Evolutionary conservation across 495 filamentous ascomycete species (phyloP).

Genomic region (Aspergillus steynii): DNA sequence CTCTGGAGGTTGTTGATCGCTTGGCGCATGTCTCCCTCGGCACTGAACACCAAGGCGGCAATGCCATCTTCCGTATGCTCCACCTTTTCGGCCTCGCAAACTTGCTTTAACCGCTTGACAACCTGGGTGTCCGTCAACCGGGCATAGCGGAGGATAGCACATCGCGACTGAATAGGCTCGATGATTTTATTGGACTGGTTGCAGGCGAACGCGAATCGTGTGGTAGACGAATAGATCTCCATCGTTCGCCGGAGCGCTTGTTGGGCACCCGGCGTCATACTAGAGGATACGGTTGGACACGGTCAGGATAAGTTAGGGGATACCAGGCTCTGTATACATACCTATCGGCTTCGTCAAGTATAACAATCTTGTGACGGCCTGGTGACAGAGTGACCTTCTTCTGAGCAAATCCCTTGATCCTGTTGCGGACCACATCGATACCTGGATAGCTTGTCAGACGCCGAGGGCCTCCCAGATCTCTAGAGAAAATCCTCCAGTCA

Average conservation of each 20-base stretch:
- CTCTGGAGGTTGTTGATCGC: conserved; percentile 99
- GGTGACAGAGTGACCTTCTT: conserved; percentile 96
- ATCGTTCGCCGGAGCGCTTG: conserved; percentile 95
- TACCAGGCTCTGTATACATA: conserved; percentile 18
- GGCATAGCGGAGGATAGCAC: conserved; percentile 93
- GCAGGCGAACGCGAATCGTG: conserved; percentile 96
- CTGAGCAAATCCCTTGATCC: conserved; percentile 98
- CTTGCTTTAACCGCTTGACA: conserved; percentile 84
- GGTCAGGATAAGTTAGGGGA: background rate
- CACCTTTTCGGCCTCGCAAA: conserved; percentile 84
- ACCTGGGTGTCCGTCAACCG: conserved; percentile 91
- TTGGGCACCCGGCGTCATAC: conserved; percentile 94
- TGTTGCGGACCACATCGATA: conserved; percentile 97
- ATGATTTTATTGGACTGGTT: conserved; percentile 99
- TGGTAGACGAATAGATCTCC: conserved; percentile 98
- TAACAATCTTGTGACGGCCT: conserved; percentile 93
- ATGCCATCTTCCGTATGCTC: conserved; percentile 91
- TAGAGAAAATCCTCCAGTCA: background rate
- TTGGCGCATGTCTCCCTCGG: conserved; percentile 98
- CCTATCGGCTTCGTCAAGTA: conserved; percentile 96
- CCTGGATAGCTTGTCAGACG: conserved; percentile 40
- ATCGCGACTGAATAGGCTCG: conserved; percentile 93
- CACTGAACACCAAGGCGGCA: conserved; percentile 92
- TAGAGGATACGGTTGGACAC: conserved; percentile 6
- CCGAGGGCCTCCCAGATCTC: background rate